Base-by-base conservation (phyloP, 805 yeast genomes). In the Komagataella mondaviorum region DNA sequence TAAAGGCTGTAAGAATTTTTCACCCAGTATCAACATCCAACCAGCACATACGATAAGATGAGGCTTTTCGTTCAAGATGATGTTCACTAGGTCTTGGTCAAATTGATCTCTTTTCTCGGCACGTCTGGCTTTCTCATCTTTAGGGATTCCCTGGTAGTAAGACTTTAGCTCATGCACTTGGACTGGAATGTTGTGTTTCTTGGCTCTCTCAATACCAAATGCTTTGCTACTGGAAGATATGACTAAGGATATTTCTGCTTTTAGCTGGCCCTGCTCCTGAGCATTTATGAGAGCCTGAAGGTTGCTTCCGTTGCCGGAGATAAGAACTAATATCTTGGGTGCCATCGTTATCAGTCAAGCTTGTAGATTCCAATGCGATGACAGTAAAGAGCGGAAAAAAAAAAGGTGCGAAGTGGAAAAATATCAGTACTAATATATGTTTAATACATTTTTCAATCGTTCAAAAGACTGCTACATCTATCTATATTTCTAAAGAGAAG, bases 31-130 rank as follows among this genome's bases (percentile, higher is more conserved):
- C 50, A 93, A 76, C 90, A 93, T 83, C 99, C 99, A 93, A 2
- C 99, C 99, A 4, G 99, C 99, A 69, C 99, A 93, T 5, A 93
- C 97, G 45, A 93, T 81, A 55, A 93, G 72, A 57, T 86, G 87
- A 4, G 98, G 98, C 56, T 75, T 74, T 51, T 78, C 73, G 1
- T 59, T 55, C 22, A 87, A 63, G 20, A 93, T 78, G 22, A 83
- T 60, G 49, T 76, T 69, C 7, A 96, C 91, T 47, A 93, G 73
- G 55, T 93, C 96, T 46, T 66, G 63, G 65, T 93, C 91, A 73
- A 88, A 93, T 53, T 69, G 63, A 45, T 77, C 76, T 59, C 99
- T 74, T 3, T 88, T 88, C 6, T 57, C 60, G 44, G 68, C 62
- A 50, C 98, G 77, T 47, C 69, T 77, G 3, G 63, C 73, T 48